Evolutionary conservation across 768 basidiomycete species (phyloP).

Genomic region (Gautieria morchelliformis): DNA sequence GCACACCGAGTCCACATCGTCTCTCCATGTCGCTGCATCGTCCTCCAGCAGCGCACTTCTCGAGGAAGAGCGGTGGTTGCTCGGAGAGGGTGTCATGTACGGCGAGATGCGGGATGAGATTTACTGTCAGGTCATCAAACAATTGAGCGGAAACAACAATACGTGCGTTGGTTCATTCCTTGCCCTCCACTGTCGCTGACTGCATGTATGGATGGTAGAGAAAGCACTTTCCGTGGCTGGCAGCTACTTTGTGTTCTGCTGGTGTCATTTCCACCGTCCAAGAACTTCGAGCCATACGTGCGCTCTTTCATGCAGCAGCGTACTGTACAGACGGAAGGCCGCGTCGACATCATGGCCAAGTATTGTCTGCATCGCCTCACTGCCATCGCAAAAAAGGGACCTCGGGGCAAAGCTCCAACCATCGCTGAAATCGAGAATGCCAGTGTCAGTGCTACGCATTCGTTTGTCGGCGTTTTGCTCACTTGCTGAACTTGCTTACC

Average conservation of each 20-base stretch:
- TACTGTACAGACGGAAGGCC: conserved; percentile 55
- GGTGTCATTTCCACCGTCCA: conserved; percentile 89
- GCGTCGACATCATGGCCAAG: conserved; percentile 85
- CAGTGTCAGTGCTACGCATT: conserved; percentile 39
- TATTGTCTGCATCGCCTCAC: conserved; percentile 75
- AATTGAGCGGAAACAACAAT: conserved; percentile 73
- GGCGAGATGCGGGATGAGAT: conserved; percentile 88
- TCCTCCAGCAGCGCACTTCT: conserved; percentile 23
- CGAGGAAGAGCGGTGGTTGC: conserved; percentile 83
- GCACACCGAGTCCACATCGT: conserved; percentile 39
- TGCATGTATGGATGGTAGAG: conserved; percentile 32
- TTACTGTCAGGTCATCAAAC: conserved; percentile 90
- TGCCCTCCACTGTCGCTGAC: not conserved
- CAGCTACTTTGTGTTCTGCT: conserved; percentile 84
- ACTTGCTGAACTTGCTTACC: conserved; percentile 7
- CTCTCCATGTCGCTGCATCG: conserved; percentile 35
- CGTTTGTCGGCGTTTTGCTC: not conserved
- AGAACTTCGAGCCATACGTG: conserved; percentile 83
- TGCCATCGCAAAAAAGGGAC: conserved; percentile 73
- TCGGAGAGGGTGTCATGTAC: conserved; percentile 68
- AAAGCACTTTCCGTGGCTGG: conserved; percentile 86
- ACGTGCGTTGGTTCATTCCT: conserved; percentile 38
- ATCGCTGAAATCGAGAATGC: conserved; percentile 87
- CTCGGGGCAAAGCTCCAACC: conserved; percentile 74
- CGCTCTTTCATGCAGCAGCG: conserved; percentile 69